A percentile compares a stretch with the other conserved stretches of the same genome.
Evolutionary conservation across 306 rosid genomes (phyloP).

Genomic region (Astragalus glycyphyllos): DNA sequence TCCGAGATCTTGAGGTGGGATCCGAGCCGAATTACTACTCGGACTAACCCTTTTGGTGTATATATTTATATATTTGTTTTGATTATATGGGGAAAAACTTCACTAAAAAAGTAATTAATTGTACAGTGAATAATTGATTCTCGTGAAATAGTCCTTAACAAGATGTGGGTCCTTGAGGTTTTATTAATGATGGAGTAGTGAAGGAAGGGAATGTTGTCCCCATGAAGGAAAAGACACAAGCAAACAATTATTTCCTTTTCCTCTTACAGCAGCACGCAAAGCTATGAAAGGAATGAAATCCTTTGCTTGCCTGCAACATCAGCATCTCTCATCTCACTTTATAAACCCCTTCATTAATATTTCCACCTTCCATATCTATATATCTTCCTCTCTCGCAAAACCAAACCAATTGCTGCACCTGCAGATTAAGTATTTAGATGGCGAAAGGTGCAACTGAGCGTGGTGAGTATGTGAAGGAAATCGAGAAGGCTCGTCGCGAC

Average conservation of each 20-base stretch:
- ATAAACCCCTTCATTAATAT: neutral
- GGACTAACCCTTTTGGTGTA: no score
- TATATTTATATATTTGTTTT: no score
- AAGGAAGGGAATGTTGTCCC: neutral
- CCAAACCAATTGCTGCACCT: neutral
- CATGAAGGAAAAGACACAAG: slow-evolving; percentile 13
- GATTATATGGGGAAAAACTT: no score
- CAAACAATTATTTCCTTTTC: slow-evolving; percentile 12
- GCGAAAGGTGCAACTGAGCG: slow-evolving; percentile 46
- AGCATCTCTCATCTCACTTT: neutral
- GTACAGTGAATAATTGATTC: no score
- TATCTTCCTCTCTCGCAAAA: neutral
- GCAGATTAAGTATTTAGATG: slow-evolving; percentile 40
- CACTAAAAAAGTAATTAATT: no score
- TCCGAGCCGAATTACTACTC: no score
- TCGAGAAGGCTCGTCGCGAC: slow-evolving; percentile 69
- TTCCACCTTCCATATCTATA: neutral
- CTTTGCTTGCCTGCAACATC: slow-evolving; percentile 39
- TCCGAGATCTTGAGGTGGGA: no score
- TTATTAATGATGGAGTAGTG: neutral
- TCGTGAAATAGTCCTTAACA: neutral
- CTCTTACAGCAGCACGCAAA: slow-evolving; percentile 28
- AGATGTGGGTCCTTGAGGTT: no score
- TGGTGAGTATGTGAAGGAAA: slow-evolving; percentile 59
- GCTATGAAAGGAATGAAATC: slow-evolving; percentile 28